Percentiles rank a stretch among this genome's conserved stretches.
Evolutionary conservation across 108 stramenopile species (phyloP).

Genomic region (Fragilaria radians): DNA sequence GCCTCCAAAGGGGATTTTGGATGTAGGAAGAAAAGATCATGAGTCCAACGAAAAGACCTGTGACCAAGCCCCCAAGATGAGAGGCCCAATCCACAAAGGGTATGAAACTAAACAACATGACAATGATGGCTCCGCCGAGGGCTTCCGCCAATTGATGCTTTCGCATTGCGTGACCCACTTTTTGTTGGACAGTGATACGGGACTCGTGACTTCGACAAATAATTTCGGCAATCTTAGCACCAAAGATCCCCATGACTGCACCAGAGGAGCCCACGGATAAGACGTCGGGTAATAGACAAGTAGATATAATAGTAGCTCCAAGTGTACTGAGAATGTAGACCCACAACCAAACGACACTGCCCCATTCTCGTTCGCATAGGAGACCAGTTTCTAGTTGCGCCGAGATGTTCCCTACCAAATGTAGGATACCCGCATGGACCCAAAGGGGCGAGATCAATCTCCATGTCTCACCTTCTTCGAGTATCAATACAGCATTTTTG

Average conservation of each 20-base stretch:
- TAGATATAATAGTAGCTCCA: constrained; percentile 49
- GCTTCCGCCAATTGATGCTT: constrained; percentile 63
- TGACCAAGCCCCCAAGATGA: constrained; percentile 70
- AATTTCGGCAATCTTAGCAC: constrained; percentile 72
- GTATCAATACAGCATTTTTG: constrained; percentile 67
- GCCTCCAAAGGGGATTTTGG: constrained; percentile 28
- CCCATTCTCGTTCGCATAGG: constrained; percentile 84
- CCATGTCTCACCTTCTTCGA: constrained; percentile 74
- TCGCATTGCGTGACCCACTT: constrained; percentile 51
- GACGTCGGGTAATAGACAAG: constrained; percentile 60
- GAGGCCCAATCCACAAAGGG: constrained; percentile 80
- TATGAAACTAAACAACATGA: constrained; percentile 49
- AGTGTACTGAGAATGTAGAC: constrained; percentile 60
- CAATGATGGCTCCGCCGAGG: constrained; percentile 50
- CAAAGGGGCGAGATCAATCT: constrained; percentile 76
- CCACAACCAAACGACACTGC: constrained; percentile 49
- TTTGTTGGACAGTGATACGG: constrained; percentile 36
- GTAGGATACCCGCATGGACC: constrained; percentile 80
- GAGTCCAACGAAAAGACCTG: constrained; percentile 61
- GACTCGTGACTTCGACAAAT: constrained; percentile 50
- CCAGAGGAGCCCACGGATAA: constrained; percentile 78
- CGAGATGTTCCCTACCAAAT: constrained; percentile 60
- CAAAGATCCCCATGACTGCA: constrained; percentile 82
- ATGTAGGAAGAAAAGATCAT: constrained; percentile 52
- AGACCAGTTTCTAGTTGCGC: constrained; percentile 73